A percentile compares a stretch with the other conserved stretches of the same genome.
Evolutionary conservation across 2,329 filamentous ascomycete species (phyloP).

Genomic region (Lachnellula occidentalis): DNA sequence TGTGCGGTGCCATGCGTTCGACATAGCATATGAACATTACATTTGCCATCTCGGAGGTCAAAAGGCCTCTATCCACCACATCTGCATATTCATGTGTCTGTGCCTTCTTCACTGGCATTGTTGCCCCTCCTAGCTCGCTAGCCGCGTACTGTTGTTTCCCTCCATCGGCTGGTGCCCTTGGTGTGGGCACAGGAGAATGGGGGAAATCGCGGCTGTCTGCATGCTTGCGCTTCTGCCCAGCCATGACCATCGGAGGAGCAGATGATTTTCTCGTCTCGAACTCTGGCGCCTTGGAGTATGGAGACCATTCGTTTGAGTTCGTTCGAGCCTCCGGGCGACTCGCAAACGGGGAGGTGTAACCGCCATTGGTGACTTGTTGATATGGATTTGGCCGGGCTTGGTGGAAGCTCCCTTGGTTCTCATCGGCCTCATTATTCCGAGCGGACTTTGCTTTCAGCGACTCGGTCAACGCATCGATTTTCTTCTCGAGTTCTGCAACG

Average conservation of each 20-base stretch:
- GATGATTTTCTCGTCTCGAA: conserved; percentile 19
- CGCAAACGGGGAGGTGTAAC: conserved; percentile 21
- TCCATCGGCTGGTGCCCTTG: conserved; percentile 2
- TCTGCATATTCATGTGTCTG: conserved; percentile 32
- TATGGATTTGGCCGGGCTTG: conserved; percentile 22
- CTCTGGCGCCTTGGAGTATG: conserved; percentile 24
- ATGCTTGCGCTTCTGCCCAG: conserved; percentile 32
- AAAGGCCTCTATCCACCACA: conserved; percentile 52
- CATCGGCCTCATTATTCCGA: conserved; percentile 7
- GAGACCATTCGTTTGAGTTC: conserved; percentile 20
- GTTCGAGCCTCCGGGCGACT: conserved; percentile 17
- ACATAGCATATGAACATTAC: conserved; percentile 55
- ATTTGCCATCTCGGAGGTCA: conserved; percentile 50
- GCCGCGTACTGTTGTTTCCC: neutral
- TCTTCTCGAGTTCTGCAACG: conserved; percentile 40
- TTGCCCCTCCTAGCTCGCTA: neutral
- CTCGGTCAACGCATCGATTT: conserved; percentile 37
- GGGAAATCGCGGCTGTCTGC: conserved; percentile 19
- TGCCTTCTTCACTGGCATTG: conserved; percentile 4
- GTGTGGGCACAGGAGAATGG: conserved; percentile 1
- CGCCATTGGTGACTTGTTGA: conserved; percentile 31
- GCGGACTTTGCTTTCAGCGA: conserved; percentile 30
- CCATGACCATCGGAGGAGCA: conserved; percentile 30
- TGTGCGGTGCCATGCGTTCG: conserved; percentile 53
- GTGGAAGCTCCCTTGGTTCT: conserved; percentile 4